Evolutionary conservation across 306 rosid species (phyloP).

Genomic region (Cucurbita ficifolia): DNA sequence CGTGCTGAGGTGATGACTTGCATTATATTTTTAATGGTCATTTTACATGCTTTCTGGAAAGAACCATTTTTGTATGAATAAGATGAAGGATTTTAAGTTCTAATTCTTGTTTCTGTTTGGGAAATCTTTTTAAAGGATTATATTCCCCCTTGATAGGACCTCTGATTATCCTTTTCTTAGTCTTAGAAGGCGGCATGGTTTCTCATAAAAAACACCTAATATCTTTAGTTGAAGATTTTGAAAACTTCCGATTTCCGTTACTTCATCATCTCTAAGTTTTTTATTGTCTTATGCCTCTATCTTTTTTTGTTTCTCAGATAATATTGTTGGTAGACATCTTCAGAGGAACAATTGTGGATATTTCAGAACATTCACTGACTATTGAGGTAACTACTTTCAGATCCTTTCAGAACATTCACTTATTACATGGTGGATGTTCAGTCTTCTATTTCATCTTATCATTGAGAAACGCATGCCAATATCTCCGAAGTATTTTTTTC

Average conservation of each 20-base stretch:
- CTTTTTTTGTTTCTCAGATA: slow-evolving; percentile 18
- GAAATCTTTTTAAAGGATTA: not conserved
- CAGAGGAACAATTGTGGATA: slow-evolving; percentile 42
- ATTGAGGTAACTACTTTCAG: slow-evolving; percentile 29
- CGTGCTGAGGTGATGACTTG: slow-evolving; percentile 32
- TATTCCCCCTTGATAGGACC: not conserved
- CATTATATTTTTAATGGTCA: not conserved
- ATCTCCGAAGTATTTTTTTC: not conserved
- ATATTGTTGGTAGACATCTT: slow-evolving; percentile 50
- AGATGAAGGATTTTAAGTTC: not conserved
- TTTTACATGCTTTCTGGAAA: not conserved
- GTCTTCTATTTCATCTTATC: not conserved
- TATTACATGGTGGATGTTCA: not conserved
- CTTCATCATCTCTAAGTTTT: not conserved
- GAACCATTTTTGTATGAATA: not conserved
- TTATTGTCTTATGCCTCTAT: not conserved
- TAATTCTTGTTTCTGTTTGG: not conserved
- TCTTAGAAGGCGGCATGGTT: not conserved
- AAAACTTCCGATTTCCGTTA: not conserved
- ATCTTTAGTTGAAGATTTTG: not conserved
- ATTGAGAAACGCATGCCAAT: not conserved
- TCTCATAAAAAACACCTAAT: not conserved
- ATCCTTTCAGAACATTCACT: not conserved
- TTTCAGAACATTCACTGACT: slow-evolving; percentile 31
- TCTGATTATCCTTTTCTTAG: not conserved